A percentile compares a stretch with the other conserved stretches of the same genome.
Conservation (phyloP, 495 filamentous ascomycete species). For the Gamarada debralockiae region DNA sequence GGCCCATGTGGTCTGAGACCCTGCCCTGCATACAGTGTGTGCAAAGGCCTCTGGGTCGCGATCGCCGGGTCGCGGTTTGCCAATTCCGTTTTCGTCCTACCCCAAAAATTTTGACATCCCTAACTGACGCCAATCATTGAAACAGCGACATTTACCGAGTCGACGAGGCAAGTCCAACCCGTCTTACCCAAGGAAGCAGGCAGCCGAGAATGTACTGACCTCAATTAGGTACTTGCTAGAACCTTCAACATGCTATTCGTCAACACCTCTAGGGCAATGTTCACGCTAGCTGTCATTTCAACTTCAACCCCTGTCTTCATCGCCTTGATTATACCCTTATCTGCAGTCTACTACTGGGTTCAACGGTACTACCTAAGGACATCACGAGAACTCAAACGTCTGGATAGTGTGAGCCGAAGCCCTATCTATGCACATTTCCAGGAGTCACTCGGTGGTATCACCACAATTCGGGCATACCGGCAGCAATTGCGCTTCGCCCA, state of each 20-base stretch:
- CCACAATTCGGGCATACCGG: conserved; percentile 94
- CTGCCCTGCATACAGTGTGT: no score
- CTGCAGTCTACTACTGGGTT: conserved; percentile 82
- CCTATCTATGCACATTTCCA: conserved; percentile 99
- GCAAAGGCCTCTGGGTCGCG: neutral
- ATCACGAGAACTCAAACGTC: conserved; percentile 90
- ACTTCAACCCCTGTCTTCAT: conserved; percentile 77
- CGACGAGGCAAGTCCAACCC: conserved; percentile 55
- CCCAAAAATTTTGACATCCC: conserved; percentile 11
- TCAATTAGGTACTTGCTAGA: conserved; percentile 65
- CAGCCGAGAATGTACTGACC: conserved; percentile 11
- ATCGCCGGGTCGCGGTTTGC: conserved; percentile 14
- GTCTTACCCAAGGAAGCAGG: neutral
- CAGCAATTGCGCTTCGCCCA: conserved; percentile 82
- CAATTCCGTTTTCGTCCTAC: conserved; percentile 19
- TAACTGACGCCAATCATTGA: conserved; percentile 12
- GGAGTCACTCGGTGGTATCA: conserved; percentile 90
- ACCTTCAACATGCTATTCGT: conserved; percentile 93
- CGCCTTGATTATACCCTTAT: conserved; percentile 74
- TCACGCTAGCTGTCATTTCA: conserved; percentile 85
- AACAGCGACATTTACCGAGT: conserved; percentile 88
- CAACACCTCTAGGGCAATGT: conserved; percentile 78
- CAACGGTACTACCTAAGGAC: conserved; percentile 97
- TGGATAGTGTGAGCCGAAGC: conserved; percentile 92
- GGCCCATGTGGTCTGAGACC: no score